Percentiles rank a stretch among this genome's conserved stretches.
Evolutionary conservation across 257 asterid species (phyloP).

Genomic region (Solanum virginianum): DNA sequence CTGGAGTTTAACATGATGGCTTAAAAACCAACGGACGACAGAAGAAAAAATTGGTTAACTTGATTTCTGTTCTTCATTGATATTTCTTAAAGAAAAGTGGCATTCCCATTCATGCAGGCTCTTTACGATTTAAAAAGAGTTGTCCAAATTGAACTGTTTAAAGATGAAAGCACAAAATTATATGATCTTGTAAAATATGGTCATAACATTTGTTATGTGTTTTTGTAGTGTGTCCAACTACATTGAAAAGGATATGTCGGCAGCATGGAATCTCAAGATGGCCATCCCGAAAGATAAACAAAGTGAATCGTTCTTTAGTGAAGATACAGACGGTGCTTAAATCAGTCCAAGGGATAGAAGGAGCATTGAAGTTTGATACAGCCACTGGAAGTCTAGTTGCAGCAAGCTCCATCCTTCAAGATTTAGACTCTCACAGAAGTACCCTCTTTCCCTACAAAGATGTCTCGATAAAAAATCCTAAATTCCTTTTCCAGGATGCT

Average conservation of each 20-base stretch:
- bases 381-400: constrained; percentile 38
- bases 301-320: constrained; percentile 72
- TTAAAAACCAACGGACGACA: not conserved
- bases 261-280: constrained; percentile 80
- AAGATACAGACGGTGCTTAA: constrained; percentile 62
- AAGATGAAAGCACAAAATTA: not conserved
- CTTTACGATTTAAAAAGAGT: not conserved
- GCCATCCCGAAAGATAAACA: constrained; percentile 89
- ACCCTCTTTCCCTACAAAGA: constrained; percentile 6
- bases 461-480: constrained; percentile 3
- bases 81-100: not conserved
- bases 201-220: not conserved
- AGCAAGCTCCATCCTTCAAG: constrained; percentile 28
- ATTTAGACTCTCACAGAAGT: constrained; percentile 16
- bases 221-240: constrained; percentile 77
- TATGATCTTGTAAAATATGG: not conserved
- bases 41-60: not conserved
- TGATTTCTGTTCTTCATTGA: not conserved
- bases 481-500: constrained; percentile 9
- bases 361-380: constrained; percentile 60
- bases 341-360: constrained; percentile 79
- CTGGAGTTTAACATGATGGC: not conserved
- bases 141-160: not conserved
- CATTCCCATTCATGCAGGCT: not conserved
- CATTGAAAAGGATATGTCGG: constrained; percentile 85